Base-by-base conservation (phyloP, 192 early-diverging fungal genomes). In the Linnemannia hyalina region DNA sequence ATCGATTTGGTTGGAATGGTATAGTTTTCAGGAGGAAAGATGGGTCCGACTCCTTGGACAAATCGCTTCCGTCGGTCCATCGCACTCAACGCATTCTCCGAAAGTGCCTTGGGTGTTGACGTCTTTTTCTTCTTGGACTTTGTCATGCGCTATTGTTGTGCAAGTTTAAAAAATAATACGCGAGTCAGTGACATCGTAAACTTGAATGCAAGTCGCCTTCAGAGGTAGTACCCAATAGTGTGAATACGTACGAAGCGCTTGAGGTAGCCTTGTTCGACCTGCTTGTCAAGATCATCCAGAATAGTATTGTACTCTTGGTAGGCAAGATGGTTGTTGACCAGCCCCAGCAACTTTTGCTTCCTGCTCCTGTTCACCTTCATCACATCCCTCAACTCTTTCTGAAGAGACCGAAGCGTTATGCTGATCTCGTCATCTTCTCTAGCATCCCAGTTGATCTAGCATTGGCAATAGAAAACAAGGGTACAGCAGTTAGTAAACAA, bases 271-370 rank as follows among this genome's bases (percentile, higher is more conserved):
- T 94, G 93, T 82, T 98, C 97, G 26, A 99, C 94, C 85, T 96
- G 95, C 83, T 94, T 95, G 82, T 98, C 97, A 42, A 97, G 89
- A 70, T 96, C 95, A 74, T 98, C 97, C 75, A 98, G 87, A 23
- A 98, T 94, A 40, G 93, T 91, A 38, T 92, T 94, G 89, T 97
- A 99, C 88, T 99, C 95, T 78, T 98, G 97, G 83, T 91, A 97
- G 6, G 92, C 96, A 52, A 96, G 92, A 77, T 94, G 93, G 44
- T 94, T 91, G 60, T 92, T 89, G 6, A 96, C 95, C 7, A 94
- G 89, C 4, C 94, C 90, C 20, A 94, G 84, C 40, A 99, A 85
- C 26, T 90, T 85, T 41, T 86, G 87, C 76, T 95, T 97, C 69
- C 97, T 91, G 68, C 73, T 74, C 23, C 82, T 88, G 86, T 99